Conservation (phyloP, 2,329 filamentous ascomycete genomes). For the Akanthomyces dipterigenus region DNA sequence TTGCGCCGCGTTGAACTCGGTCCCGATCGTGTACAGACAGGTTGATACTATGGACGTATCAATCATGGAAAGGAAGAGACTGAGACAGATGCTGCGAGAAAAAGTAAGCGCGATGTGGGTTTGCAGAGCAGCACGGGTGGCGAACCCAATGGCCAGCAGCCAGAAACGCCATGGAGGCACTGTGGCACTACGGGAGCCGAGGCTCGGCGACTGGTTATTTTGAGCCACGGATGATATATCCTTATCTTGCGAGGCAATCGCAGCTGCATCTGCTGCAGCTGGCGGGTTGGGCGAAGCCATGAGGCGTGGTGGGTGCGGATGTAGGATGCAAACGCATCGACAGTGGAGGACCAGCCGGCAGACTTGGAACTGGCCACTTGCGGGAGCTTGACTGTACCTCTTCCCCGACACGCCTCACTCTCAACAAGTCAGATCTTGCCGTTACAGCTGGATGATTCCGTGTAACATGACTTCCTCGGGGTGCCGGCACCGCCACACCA, state of each 20-base stretch:
- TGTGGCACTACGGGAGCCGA: neutral
- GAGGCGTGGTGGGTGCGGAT: neutral
- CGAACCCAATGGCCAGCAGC: slow-evolving; percentile 7
- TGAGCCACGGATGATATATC: neutral
- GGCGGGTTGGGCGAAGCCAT: neutral
- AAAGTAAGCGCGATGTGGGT: neutral
- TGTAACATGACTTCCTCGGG: too few relatives aligned
- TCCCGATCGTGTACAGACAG: slow-evolving; percentile 47
- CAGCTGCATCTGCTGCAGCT: neutral
- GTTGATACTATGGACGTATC: slow-evolving; percentile 56
- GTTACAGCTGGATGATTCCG: too few relatives aligned
- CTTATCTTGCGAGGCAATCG: neutral
- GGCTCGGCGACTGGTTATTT: neutral
- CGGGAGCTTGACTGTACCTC: too few relatives aligned
- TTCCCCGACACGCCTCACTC: too few relatives aligned
- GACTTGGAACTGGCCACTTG: too few relatives aligned
- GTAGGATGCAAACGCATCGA: neutral
- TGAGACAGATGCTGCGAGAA: slow-evolving; percentile 36
- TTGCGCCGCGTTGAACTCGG: slow-evolving; percentile 40
- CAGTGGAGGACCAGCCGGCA: neutral
- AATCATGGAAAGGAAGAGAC: slow-evolving; percentile 50
- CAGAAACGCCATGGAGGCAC: slow-evolving; percentile 1
- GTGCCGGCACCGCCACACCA: too few relatives aligned
- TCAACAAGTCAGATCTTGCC: too few relatives aligned
- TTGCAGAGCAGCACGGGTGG: neutral